These are phyloP conservation scores for Zygosaccharomyces sapae DNA, from an alignment of 1,139 yeast genomes.

Conservation along the genomic window DNA sequence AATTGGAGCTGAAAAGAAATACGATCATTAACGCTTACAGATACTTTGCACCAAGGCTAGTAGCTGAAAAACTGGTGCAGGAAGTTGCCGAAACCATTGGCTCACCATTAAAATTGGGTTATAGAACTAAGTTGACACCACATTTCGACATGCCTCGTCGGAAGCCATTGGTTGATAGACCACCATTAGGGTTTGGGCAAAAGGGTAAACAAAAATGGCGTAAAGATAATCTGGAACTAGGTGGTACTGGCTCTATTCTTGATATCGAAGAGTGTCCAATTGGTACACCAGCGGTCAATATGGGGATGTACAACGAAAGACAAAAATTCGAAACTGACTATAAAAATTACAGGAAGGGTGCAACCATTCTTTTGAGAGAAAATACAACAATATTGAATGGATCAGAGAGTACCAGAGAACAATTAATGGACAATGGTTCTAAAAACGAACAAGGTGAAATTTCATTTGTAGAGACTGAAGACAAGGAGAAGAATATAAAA, in stretches of 20 bases:
- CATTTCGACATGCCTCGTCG: slow-evolving; percentile 78
- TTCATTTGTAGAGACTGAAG: slow-evolving; percentile 29
- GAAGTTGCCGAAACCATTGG: slow-evolving; percentile 61
- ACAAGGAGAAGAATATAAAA: slow-evolving; percentile 25
- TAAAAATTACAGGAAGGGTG: slow-evolving; percentile 69
- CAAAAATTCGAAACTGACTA: slow-evolving; percentile 47
- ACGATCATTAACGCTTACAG: slow-evolving; percentile 81
- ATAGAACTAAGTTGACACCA: slow-evolving; percentile 92
- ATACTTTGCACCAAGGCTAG: slow-evolving; percentile 57
- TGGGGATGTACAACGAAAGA: slow-evolving; percentile 73
- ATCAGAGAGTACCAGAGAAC: slow-evolving; percentile 34
- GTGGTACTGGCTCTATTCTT: slow-evolving; percentile 52
- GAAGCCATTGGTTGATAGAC: slow-evolving; percentile 40
- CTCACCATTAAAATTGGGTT: slow-evolving; percentile 71
- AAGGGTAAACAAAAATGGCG: slow-evolving; percentile 76
- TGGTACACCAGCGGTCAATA: slow-evolving; percentile 74
- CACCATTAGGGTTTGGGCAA: slow-evolving; percentile 85
- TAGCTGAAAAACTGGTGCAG: slow-evolving; percentile 48
- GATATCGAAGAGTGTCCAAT: slow-evolving; percentile 93
- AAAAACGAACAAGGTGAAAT: slow-evolving; percentile 41
- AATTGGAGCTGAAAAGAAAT: slow-evolving; percentile 63
- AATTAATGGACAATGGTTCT: slow-evolving; percentile 42
- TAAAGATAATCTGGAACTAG: slow-evolving; percentile 37
- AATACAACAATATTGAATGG: slow-evolving; percentile 47
- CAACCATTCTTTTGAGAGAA: slow-evolving; percentile 81